A percentile compares a stretch with the other conserved stretches of the same genome.
These are phyloP conservation scores for Erodium texanum DNA, from an alignment of 441 rosid genomes.

Conservation along the genomic window DNA sequence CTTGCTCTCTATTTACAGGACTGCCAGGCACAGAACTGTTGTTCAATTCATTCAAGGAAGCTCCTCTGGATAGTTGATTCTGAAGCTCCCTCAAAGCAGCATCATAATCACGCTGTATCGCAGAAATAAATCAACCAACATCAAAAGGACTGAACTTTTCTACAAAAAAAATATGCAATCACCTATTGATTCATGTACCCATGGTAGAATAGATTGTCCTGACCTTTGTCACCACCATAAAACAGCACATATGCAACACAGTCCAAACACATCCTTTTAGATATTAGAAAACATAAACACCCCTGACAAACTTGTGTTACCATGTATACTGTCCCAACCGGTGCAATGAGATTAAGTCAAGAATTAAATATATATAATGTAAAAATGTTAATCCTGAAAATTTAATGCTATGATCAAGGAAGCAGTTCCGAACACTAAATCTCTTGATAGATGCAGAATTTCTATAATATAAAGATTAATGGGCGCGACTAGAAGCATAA, in stretches of 20 bases:
- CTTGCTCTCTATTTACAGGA: slow-evolving; percentile 22
- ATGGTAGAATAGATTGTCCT: neutral
- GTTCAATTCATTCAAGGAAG: slow-evolving; percentile 38
- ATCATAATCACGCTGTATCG: slow-evolving; percentile 44
- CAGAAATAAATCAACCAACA: slow-evolving; percentile 11
- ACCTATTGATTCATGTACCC: neutral
- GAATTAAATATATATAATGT: neutral
- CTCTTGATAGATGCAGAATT: neutral
- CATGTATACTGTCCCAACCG: neutral
- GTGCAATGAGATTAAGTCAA: neutral
- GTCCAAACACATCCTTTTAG: neutral
- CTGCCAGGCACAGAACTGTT: slow-evolving; percentile 13
- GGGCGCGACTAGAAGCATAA: neutral
- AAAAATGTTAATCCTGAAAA: neutral
- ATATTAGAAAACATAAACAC: slow-evolving; percentile 4
- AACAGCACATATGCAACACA: neutral
- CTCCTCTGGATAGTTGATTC: slow-evolving; percentile 37
- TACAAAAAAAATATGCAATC: slow-evolving; percentile 6
- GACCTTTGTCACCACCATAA: neutral
- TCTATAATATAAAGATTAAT: neutral
- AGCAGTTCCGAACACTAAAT: neutral
- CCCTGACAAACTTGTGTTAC: neutral
- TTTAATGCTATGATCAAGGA: neutral
- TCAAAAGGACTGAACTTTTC: neutral
- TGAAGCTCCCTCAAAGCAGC: slow-evolving; percentile 52